A percentile compares a stretch with the other conserved stretches of the same genome.
Evolutionary conservation across 768 basidiomycete genomes (phyloP).

Genomic region (Dentipellis sp.): DNA sequence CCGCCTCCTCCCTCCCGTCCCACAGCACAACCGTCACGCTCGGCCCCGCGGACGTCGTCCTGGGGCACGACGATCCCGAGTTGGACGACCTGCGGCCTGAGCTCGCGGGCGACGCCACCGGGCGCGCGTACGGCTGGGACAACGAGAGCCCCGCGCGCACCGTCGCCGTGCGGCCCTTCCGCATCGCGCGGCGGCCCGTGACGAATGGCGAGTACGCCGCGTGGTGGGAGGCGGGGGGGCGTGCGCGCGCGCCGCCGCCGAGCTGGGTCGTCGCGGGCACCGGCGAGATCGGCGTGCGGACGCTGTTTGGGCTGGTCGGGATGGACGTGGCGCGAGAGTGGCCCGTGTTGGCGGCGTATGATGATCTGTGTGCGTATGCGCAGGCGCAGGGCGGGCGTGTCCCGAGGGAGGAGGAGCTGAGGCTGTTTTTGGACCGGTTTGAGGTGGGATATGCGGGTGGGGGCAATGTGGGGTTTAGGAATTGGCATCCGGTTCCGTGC

Average conservation of each 20-base stretch:
- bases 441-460: slow-evolving; percentile 70
- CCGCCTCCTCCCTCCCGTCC: slow-evolving; percentile 27
- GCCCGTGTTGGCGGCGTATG: slow-evolving; percentile 77
- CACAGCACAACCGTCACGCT: slow-evolving; percentile 39
- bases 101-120: slow-evolving; percentile 18
- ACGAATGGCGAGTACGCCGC: slow-evolving; percentile 80
- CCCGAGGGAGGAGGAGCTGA: slow-evolving; percentile 84
- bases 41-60: slow-evolving; percentile 44
- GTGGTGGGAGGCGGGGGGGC: slow-evolving; percentile 42
- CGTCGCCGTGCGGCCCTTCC: slow-evolving; percentile 59
- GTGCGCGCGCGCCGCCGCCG: slow-evolving; percentile 43
- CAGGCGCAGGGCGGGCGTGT: slow-evolving; percentile 84
- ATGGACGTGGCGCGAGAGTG: slow-evolving; percentile 73
- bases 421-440: slow-evolving; percentile 68
- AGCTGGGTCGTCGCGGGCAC: background rate
- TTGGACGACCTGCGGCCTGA: slow-evolving; percentile 45
- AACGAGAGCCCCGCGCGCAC: slow-evolving; percentile 71
- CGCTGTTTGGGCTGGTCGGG: slow-evolving; percentile 76
- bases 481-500: slow-evolving; percentile 92
- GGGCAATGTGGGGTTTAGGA: slow-evolving; percentile 78
- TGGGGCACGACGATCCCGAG: slow-evolving; percentile 85
- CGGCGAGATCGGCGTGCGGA: slow-evolving; percentile 47
- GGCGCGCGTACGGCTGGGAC: slow-evolving; percentile 89
- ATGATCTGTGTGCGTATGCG: slow-evolving; percentile 73
- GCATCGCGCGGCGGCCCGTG: slow-evolving; percentile 76